Conservation (phyloP, 345 rosid genomes). For the Alliaria petiolata region DNA sequence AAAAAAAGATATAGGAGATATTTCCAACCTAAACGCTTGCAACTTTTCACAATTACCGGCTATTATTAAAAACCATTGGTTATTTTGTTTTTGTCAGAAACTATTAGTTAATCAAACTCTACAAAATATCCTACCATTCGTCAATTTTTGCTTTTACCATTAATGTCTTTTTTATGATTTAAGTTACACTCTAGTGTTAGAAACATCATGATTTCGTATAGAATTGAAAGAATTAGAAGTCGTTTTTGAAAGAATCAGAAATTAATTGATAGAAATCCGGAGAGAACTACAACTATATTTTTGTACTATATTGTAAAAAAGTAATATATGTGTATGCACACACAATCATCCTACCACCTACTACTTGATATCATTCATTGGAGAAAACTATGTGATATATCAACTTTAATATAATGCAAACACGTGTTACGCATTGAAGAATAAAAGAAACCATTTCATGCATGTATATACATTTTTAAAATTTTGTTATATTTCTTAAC, state of each 20-base stretch:
- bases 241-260: not conserved
- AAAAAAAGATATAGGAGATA: not conserved
- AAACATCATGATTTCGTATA: not conserved
- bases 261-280: not conserved
- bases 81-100: not conserved
- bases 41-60: not conserved
- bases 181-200: not conserved
- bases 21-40: not conserved
- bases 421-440: constrained; percentile 35
- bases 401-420: constrained; percentile 34
- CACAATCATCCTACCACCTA: constrained; percentile 32
- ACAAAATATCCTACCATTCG: not conserved
- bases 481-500: constrained; percentile 1
- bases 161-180: not conserved
- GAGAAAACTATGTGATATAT: constrained; percentile 26
- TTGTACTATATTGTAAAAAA: not conserved
- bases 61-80: not conserved
- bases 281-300: not conserved
- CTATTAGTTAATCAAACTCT: not conserved
- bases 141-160: not conserved
- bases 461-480: not conserved
- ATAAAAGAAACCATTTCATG: constrained; percentile 3
- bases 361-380: constrained; percentile 27
- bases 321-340: constrained; percentile 18
- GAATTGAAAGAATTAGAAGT: not conserved